Evolutionary conservation across 1,284 basidiomycete species (phyloP).

Genomic region (Flammula alnicola): DNA sequence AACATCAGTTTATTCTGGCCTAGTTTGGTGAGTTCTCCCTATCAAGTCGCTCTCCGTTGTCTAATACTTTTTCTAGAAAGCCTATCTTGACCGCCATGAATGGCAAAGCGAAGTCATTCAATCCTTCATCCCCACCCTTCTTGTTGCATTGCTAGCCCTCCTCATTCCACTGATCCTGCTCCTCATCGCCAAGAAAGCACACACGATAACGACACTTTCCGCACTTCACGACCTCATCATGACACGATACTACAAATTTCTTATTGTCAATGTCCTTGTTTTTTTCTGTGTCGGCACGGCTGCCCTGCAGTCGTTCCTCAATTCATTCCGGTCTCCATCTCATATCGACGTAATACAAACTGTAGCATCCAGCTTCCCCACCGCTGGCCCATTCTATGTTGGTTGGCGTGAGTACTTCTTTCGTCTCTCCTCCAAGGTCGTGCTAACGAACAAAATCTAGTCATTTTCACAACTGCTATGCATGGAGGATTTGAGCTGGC

Average conservation of each 20-base stretch:
- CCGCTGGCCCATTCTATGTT: conserved; percentile 87
- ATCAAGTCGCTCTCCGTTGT: conserved; percentile 2
- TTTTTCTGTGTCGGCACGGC: conserved; percentile 90
- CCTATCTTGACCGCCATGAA: conserved; percentile 66
- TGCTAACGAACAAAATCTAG: conserved; percentile 38
- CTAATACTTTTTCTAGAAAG: conserved; percentile 46
- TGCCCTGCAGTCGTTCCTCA: conserved; percentile 74
- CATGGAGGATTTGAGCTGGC: conserved; percentile 74
- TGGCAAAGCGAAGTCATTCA: conserved; percentile 76
- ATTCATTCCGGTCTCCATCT: conserved; percentile 53
- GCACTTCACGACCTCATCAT: conserved; percentile 87
- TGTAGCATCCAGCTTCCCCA: conserved; percentile 75
- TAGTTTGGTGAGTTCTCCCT: conserved; percentile 56
- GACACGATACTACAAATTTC: conserved; percentile 89
- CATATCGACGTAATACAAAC: conserved; percentile 53
- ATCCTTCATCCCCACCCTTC: conserved; percentile 80
- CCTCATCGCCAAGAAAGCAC: conserved; percentile 87
- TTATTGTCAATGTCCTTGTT: conserved; percentile 80
- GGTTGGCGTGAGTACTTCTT: conserved; percentile 65
- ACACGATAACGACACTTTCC: conserved; percentile 84
- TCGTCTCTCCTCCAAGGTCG: no score
- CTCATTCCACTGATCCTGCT: conserved; percentile 81
- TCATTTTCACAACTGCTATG: conserved; percentile 80
- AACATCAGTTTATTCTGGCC: conserved; percentile 78
- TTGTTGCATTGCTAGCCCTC: conserved; percentile 78